Evolutionary conservation across 192 early-diverging fungal genomes (phyloP), one percentile per base, ranked within the genome.

Genomic region (Cetraspora pellucida): DNA sequence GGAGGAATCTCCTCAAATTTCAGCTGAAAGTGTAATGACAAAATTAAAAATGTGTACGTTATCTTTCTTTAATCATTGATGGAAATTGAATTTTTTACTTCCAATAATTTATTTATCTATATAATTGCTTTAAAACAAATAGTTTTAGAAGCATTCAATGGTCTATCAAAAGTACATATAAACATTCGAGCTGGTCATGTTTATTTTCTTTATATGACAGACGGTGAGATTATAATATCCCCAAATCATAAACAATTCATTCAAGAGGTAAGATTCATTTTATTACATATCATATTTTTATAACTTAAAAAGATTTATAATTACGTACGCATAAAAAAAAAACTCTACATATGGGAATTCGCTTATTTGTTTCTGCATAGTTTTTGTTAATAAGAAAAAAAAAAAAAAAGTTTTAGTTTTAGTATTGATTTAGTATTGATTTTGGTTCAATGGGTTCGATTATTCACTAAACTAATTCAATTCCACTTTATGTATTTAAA

Each of bases 151-250:
- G 76, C 75, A 6, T 59, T 84, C 11, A 68, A 59, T 27, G 82
- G 80, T 17, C n/a, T 84, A 9, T 25, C 55, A 0, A 71, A 75
- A 21, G 74, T 82, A 7, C 58, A 52, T 58, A 65, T 84, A 5
- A 77, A 79, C 31, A 80, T 84, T 17, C 74, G 82, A 58, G 74
- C 78, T 27, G 82, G 82, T 11, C 82, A 84, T 77, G 70, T 79
- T 17, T 84, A 45, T 67, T 67, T 23, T 44, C 31, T 67, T 23
- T 31, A 45, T 45, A 67, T 67, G 65, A 46, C 44, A 23, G 65
- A 31, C 0, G 65, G 44, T 17, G 44, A 16, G 4, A 13, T 67
- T 9, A 31, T 67, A 45, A 67, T 67, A 14, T 13, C 13, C 7
- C 37, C 13, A 46, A 46, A 46, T n/a, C n/a, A 44, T 23, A n/a